phyloP scores from a whole-genome alignment of 441 rosid genomes.

The Eruca vesicaria region DNA sequence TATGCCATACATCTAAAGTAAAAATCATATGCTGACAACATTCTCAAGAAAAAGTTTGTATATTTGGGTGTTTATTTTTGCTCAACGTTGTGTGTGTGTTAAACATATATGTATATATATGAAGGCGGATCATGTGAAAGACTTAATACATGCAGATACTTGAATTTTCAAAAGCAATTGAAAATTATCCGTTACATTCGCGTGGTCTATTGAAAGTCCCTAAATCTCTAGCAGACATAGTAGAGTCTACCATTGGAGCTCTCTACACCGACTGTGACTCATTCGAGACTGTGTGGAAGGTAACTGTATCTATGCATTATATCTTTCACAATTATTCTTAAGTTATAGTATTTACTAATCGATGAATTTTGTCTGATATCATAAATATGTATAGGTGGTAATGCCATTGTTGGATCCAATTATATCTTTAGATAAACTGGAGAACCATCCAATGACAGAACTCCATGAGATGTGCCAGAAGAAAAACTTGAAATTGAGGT shows the following conservation, averaged over 20 bases:
- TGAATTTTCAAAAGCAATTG: conserved; percentile 45
- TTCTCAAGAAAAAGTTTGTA: not conserved
- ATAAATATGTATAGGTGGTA: conserved; percentile 43
- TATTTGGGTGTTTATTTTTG: not conserved
- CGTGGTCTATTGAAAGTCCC: conserved; percentile 55
- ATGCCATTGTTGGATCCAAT: conserved; percentile 58
- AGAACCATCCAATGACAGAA: conserved; percentile 50
- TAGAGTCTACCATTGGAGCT: conserved; percentile 60
- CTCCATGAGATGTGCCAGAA: conserved; percentile 60
- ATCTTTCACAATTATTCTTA: not conserved
- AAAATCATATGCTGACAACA: too few relatives aligned
- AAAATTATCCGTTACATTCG: conserved; percentile 54
- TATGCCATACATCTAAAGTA: too few relatives aligned
- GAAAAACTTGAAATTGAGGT: conserved; percentile 43
- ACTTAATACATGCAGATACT: conserved; percentile 38
- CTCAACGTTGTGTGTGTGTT: not conserved
- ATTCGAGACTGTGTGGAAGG: conserved; percentile 49
- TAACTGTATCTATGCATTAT: conserved; percentile 12
- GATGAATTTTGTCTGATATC: not conserved
- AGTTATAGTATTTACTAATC: not conserved
- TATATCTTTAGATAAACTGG: conserved; percentile 37
- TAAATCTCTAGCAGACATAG: conserved; percentile 60
- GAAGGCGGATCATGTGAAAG: not conserved
- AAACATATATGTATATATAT: not conserved
- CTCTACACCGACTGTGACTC: conserved; percentile 47